phyloP scores from a whole-genome alignment of 176 grass and related monocot genomes.

The Chrysopogon serrulatus region DNA sequence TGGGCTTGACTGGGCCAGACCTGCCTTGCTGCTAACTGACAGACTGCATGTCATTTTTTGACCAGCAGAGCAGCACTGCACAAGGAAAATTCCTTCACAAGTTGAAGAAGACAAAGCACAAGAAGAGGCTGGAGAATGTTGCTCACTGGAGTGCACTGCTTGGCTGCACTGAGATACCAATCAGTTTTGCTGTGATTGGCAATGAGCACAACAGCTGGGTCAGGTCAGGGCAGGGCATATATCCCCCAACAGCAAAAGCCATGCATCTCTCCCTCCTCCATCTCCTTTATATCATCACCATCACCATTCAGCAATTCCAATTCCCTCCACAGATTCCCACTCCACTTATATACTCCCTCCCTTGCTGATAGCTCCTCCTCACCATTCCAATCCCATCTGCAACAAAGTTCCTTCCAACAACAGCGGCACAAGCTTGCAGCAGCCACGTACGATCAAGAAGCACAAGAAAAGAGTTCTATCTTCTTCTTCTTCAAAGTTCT shows the following conservation, averaged over 20 bases:
- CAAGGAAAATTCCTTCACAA: neutral
- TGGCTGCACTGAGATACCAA: constrained; percentile 1
- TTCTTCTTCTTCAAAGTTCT: no score
- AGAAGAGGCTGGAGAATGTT: neutral
- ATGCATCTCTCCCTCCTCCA: constrained; percentile 31
- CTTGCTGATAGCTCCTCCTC: constrained; percentile 12
- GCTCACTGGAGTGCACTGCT: neutral
- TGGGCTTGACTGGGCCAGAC: constrained; percentile 15
- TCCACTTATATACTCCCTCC: constrained; percentile 45
- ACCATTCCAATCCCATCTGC: neutral
- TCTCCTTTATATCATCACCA: constrained; percentile 34
- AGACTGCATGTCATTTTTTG: neutral
- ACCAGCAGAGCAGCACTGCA: neutral
- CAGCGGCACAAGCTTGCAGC: neutral
- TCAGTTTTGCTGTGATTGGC: neutral
- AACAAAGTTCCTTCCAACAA: neutral
- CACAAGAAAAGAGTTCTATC: neutral
- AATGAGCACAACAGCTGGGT: neutral
- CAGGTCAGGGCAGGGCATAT: constrained; percentile 30
- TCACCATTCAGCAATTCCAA: constrained; percentile 18
- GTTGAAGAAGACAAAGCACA: neutral
- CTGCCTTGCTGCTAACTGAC: no score
- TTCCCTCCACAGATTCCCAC: constrained; percentile 37
- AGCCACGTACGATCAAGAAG: neutral
- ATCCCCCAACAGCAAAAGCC: constrained; percentile 36